Evolutionary conservation across 23 red algal genomes (phyloP).

Genomic region (Agarophyton chilense): DNA sequence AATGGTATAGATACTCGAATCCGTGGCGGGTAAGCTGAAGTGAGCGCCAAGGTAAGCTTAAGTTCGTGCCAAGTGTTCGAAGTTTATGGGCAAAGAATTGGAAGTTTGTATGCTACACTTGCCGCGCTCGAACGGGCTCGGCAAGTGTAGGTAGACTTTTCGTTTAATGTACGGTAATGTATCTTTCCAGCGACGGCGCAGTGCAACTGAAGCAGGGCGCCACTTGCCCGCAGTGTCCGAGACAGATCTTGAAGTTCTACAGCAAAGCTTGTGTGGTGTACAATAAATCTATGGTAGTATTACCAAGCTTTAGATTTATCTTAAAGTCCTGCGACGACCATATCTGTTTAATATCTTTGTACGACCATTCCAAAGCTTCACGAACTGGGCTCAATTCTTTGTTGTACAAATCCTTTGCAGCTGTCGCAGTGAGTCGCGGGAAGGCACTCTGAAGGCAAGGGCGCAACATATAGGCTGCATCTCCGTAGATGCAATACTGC

Average conservation of each 20-base stretch:
- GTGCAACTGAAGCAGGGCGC: not conserved
- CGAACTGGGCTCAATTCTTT: not conserved
- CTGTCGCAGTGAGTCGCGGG: not conserved
- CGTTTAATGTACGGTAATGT: too few relatives aligned
- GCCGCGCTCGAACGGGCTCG: too few relatives aligned
- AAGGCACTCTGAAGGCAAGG: not conserved
- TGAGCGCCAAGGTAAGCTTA: too few relatives aligned
- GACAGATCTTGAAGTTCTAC: not conserved
- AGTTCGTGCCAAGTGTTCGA: too few relatives aligned
- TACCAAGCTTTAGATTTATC: not conserved
- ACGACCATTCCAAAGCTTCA: not conserved
- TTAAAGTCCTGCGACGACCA: not conserved
- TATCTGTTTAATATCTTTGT: constrained; percentile 14
- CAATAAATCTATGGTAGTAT: not conserved
- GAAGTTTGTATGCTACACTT: too few relatives aligned
- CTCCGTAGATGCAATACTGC: constrained; percentile 16
- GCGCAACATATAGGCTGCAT: not conserved
- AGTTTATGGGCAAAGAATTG: too few relatives aligned
- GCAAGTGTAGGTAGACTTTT: too few relatives aligned
- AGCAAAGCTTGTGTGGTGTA: not conserved
- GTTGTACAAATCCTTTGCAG: not conserved
- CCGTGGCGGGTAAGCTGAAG: too few relatives aligned
- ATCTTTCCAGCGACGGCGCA: not conserved
- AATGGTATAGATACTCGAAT: too few relatives aligned
- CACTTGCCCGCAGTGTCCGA: not conserved